Base-by-base conservation (phyloP, 2,329 filamentous ascomycete species). In the Claviceps cyperi region DNA sequence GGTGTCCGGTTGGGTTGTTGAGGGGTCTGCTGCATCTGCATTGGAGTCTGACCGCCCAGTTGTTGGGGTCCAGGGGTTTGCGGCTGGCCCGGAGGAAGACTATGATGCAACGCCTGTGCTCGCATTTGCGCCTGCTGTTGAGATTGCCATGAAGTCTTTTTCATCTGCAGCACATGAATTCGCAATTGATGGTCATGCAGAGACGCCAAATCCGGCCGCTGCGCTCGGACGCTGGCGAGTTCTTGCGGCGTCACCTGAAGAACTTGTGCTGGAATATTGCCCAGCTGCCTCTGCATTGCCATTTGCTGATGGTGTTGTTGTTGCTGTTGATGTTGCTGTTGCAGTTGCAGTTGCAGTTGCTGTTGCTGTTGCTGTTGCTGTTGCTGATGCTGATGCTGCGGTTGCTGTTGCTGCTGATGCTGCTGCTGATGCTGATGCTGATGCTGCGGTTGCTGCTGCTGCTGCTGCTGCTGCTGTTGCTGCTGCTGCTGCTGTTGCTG, bases 1-100 rank as follows among this genome's bases (percentile, higher is more conserved):
- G 67, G 56, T 6, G 59, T 53, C 48, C 64, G 62, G 44, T 54
- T 60, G 58, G 55, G 58, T 54, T 80, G 77, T 68, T 75, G 77
- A 44, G 69, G 72, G 51, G 76, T 75, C 52, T 77, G 77, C 54
- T 75, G 59, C n/a, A 56, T 50, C 44, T 56, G 58, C 49, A 60
- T 53, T 11, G 54, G 51, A 22, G 44, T 52, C 8, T 53, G 59
- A 4, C 11, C 24, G 6, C 46, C 37, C 53, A 54, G 9, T 51
- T 53, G 53, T n/a, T 57, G 57, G 13, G 56, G 58, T 8, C 49
- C 50, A 15, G 51, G 52, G 17, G 53, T 53, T 39, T 53, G 55
- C 22, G 55, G 5, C 46, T 54, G 45, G 47, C 51, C 46, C 55
- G 59, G 32, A 54, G 60, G 15, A 52, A 55, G 49, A 52, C 55